Conservation (phyloP, 2,329 filamentous ascomycete genomes). For the Penicillium oxalicum region DNA sequence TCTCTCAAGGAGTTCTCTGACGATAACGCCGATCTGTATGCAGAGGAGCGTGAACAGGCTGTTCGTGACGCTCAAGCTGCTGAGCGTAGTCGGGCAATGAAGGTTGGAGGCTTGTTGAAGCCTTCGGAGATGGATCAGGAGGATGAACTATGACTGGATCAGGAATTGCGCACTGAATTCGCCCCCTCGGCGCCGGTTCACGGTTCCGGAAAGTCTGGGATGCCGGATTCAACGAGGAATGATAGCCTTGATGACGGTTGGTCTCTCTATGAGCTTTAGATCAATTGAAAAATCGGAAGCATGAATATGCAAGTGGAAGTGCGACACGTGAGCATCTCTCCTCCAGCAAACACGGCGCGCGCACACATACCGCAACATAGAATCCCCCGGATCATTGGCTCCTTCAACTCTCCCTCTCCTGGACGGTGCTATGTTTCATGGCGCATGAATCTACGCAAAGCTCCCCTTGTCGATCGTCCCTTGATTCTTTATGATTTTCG, state of each 20-base stretch:
- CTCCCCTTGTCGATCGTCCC: not conserved
- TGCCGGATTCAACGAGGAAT: constrained; percentile 18
- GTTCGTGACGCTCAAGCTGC: constrained; percentile 77
- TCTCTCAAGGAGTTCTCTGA: constrained; percentile 94
- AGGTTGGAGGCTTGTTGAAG: constrained; percentile 92
- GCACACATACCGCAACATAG: constrained; percentile 5
- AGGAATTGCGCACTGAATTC: constrained; percentile 61
- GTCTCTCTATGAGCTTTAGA: constrained; percentile 58
- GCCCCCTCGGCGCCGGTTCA: constrained; percentile 37
- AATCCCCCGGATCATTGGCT: not conserved
- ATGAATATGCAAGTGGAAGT: constrained; percentile 1
- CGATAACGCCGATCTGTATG: constrained; percentile 89
- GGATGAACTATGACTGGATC: constrained; percentile 73
- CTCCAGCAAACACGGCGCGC: too few species aligned
- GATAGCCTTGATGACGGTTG: constrained; percentile 58
- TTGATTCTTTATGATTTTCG: too few species aligned
- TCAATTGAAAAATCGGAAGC: not conserved
- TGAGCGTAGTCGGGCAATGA: constrained; percentile 86
- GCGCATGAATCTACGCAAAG: constrained; percentile 3
- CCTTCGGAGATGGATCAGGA: constrained; percentile 89
- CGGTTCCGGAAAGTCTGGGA: constrained; percentile 15
- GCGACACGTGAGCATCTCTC: too few species aligned
- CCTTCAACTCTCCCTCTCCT: not conserved
- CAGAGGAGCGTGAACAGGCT: constrained; percentile 90
- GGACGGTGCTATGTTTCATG: not conserved